Percentiles rank a stretch among this genome's conserved stretches.
Evolutionary conservation across 2,329 filamentous ascomycete genomes (phyloP).

Genomic region (Aspergillus transmontanensis): DNA sequence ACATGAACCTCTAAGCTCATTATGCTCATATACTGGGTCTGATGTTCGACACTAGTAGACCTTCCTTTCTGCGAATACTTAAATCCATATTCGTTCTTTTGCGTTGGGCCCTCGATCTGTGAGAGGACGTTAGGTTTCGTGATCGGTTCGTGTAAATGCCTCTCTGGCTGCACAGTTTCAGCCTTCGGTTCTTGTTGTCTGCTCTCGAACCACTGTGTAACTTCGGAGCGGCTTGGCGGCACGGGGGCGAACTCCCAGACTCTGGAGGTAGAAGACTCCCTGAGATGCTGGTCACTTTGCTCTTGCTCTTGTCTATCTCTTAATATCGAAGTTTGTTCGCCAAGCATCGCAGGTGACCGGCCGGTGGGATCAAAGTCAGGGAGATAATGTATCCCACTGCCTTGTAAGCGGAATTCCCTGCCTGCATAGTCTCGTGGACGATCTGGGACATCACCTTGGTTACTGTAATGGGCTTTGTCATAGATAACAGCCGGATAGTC

Average conservation of each 20-base stretch:
- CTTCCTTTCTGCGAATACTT: constrained; percentile 79
- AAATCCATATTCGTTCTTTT: constrained; percentile 77
- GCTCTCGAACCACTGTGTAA: constrained; percentile 67
- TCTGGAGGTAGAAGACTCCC: constrained; percentile 62
- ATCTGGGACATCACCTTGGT: constrained; percentile 79
- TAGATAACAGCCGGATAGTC: constrained; percentile 72
- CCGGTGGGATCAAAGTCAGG: constrained; percentile 73
- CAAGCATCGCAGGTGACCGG: constrained; percentile 58
- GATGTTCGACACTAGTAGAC: constrained; percentile 76
- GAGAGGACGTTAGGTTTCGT: constrained; percentile 57
- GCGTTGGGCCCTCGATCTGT: constrained; percentile 87
- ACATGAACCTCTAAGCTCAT: constrained; percentile 94
- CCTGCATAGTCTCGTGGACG: constrained; percentile 82
- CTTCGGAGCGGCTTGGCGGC: constrained; percentile 72
- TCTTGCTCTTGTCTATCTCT: constrained; percentile 58
- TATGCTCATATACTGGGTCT: constrained; percentile 91
- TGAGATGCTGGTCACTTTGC: constrained; percentile 54
- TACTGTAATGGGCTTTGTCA: constrained; percentile 81
- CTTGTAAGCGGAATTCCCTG: constrained; percentile 76
- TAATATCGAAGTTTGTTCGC: constrained; percentile 51
- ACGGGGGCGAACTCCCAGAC: constrained; percentile 75
- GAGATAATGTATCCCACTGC: constrained; percentile 75
- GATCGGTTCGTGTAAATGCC: constrained; percentile 16
- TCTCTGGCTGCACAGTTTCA: constrained; percentile 11
- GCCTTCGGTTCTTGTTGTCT: constrained; percentile 19